Evolutionary conservation across 1,284 basidiomycete genomes (phyloP), one percentile per base, ranked within the genome.

Genomic region (Malassezia equina): DNA sequence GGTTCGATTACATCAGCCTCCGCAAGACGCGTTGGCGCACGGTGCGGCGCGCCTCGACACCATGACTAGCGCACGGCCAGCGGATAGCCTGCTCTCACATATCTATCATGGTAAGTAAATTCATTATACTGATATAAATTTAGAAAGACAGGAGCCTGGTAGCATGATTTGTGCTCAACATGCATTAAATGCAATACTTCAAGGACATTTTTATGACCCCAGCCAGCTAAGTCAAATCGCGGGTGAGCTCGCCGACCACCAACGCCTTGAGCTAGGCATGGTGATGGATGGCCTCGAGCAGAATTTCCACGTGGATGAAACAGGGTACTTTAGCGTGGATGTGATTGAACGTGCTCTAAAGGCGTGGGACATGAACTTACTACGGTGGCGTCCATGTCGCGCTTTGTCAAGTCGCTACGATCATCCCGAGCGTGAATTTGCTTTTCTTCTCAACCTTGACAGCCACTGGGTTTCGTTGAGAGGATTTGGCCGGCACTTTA

Each of bases 151-250:
- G 44, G 70, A 73, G 21, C 45, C 42, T 3, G 71, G 71, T 0
- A 69, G 65, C 24, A 73, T 73, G 71, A 64, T 73, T 19, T 73
- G 71, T 49, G 71, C 71, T 0, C 71, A 73, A 58, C 71, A 73
- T 46, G 66, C 66, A 0, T 60, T 73, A 53, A 73, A 73, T 44
- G 58, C 60, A 1, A 52, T 73, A 0, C 59, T 73, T 1, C 71
- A 73, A 48, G 69, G 67, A 3, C 57, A 67, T 23, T 69, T 65
- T 55, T 72, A 65, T 46, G 71, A 73, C 49, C 61, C 71, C 1
- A 60, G 61, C 1, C 71, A 73, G 46, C 63, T 73, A 8, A 61
- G 60, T 17, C 62, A 68, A 52, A 66, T 68, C 23, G 66, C 66
- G 2, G 31, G 48, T 8, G 66, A 68, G 36, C 54, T 68, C 27